A percentile compares a stretch with the other conserved stretches of the same genome.
phyloP scores from a whole-genome alignment of 306 rosid genomes.

The Lathyrus oleraceus region DNA sequence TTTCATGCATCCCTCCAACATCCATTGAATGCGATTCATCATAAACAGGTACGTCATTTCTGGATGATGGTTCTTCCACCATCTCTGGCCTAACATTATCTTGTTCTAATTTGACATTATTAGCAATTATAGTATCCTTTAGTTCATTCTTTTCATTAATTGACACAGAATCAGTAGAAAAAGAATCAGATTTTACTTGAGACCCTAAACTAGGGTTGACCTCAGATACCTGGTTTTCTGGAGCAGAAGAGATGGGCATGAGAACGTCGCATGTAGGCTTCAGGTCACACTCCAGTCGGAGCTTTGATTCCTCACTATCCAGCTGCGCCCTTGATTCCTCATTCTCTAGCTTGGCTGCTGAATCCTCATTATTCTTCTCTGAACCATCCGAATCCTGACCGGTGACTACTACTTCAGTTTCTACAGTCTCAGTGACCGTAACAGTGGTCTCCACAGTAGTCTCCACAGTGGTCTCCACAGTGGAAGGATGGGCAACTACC shows the following conservation, averaged over 20 bases:
- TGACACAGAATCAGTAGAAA: conserved; percentile 98
- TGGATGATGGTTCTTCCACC: conserved; percentile 97
- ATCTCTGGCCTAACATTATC: conserved; percentile 88
- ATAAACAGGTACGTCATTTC: conserved; percentile 67
- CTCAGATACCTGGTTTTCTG: conserved; percentile 98
- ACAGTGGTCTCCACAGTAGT: conserved; percentile 43
- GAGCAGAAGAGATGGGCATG: conserved; percentile 56
- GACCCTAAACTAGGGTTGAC: conserved; percentile 95
- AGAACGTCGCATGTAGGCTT: conserved; percentile 52
- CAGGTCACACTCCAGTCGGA: conserved; percentile 57
- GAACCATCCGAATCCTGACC: conserved; percentile 41
- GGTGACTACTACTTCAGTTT: conserved; percentile 40
- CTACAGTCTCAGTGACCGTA: conserved; percentile 43
- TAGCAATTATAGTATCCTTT: conserved; percentile 98
- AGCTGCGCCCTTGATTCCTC: conserved; percentile 50
- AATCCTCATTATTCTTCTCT: conserved; percentile 47
- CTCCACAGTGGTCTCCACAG: conserved; percentile 41
- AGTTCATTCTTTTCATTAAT: conserved; percentile 98
- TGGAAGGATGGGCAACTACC: conserved; percentile 32
- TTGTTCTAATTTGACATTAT: conserved; percentile 97
- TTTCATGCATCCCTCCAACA: conserved; percentile 47
- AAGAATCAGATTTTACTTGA: conserved; percentile 97
- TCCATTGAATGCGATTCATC: conserved; percentile 78
- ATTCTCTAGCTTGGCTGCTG: conserved; percentile 47
- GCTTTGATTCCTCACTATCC: conserved; percentile 45